Conservation (phyloP, 2,329 filamentous ascomycete genomes). For the Madurella mycetomatis region DNA sequence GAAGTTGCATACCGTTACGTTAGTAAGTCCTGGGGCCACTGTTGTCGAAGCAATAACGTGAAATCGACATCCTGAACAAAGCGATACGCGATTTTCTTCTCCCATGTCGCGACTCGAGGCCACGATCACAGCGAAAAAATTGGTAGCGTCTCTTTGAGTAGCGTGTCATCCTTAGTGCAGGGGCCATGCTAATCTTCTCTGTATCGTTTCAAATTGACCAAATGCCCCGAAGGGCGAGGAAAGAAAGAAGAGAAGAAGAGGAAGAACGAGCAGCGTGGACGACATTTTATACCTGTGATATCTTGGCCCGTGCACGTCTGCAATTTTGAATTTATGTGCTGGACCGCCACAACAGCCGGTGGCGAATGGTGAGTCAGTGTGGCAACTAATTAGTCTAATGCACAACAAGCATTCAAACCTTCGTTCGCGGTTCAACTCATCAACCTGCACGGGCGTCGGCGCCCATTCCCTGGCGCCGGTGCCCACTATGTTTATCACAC, state of each 20-base stretch:
- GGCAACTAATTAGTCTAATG: neutral
- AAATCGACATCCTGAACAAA: too few species aligned
- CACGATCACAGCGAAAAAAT: conserved; percentile 48
- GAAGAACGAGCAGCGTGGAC: neutral
- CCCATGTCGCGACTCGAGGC: neutral
- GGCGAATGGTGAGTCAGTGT: neutral
- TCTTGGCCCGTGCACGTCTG: neutral
- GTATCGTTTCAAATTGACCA: conserved; percentile 38
- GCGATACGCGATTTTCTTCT: too few species aligned
- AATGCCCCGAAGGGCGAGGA: conserved; percentile 27
- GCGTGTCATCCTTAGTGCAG: conserved; percentile 93
- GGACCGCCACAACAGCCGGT: neutral
- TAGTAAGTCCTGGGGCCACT: too few species aligned
- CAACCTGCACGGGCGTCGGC: too few species aligned
- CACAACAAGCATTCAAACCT: too few species aligned
- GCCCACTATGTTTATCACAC: too few species aligned
- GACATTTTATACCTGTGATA: neutral
- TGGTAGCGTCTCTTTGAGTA: conserved; percentile 63
- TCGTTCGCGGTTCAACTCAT: too few species aligned
- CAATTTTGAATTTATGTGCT: neutral
- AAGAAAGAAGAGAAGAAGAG: conserved; percentile 21
- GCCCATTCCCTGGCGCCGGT: too few species aligned
- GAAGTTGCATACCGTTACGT: too few species aligned
- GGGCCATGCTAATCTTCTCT: conserved; percentile 82
- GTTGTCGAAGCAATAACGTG: too few species aligned